Evolutionary conservation across 2,329 filamentous ascomycete species (phyloP).

Genomic region (Aphanocladium album): DNA sequence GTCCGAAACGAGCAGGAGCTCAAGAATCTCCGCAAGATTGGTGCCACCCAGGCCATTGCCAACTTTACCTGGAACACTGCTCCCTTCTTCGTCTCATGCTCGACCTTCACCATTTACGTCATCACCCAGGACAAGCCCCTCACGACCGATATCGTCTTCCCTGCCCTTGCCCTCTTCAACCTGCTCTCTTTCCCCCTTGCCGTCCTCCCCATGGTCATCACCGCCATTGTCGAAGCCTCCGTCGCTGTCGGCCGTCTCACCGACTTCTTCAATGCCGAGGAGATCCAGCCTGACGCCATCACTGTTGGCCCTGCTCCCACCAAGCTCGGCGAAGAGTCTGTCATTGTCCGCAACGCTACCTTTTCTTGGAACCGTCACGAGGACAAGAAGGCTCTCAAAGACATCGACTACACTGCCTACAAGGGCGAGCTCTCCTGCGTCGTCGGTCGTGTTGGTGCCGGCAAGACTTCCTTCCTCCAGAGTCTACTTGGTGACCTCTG

Average conservation of each 20-base stretch:
- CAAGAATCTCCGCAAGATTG: constrained; percentile 93
- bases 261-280: constrained; percentile 78
- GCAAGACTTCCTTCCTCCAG: constrained; percentile 90
- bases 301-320: constrained; percentile 62
- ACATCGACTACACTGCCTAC: constrained; percentile 82
- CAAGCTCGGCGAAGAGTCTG: constrained; percentile 76
- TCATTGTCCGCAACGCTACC: constrained; percentile 75
- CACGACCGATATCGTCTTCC: constrained; percentile 93
- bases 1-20: constrained; percentile 94
- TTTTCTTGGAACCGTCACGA: constrained; percentile 95
- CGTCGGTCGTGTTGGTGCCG: constrained; percentile 88
- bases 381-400: constrained; percentile 63
- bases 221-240: constrained; percentile 89
- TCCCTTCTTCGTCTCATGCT: constrained; percentile 95
- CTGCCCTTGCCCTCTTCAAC: constrained; percentile 88
- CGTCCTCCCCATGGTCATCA: constrained; percentile 96
- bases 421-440: constrained; percentile 93
- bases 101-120: constrained; percentile 92
- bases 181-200: constrained; percentile 91
- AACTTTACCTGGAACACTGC: constrained; percentile 99
- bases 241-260: constrained; percentile 86
- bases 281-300: constrained; percentile 83
- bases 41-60: constrained; percentile 85
- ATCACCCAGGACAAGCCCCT: constrained; percentile 74
- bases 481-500: constrained; percentile 85